Percentiles rank a stretch among this genome's conserved stretches.
phyloP scores from a whole-genome alignment of 2,329 filamentous ascomycete genomes.

The Fusarium sp. region DNA sequence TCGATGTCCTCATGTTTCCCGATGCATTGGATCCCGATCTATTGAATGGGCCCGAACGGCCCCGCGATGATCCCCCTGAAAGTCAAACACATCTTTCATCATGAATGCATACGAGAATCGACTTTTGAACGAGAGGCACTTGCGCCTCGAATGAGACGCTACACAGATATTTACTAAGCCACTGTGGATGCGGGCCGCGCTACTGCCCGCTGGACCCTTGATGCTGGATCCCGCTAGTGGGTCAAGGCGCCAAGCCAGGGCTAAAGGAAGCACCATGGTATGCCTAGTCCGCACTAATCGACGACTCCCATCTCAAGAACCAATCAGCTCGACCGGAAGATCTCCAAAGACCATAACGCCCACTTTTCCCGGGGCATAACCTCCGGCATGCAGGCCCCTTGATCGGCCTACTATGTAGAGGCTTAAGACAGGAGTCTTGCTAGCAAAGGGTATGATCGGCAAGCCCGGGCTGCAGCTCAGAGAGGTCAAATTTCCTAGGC shows the following conservation, averaged over 20 bases:
- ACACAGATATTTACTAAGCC: conserved; percentile 18
- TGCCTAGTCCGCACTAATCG: conserved; percentile 7
- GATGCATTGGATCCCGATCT: not conserved
- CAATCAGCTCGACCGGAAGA: conserved; percentile 7
- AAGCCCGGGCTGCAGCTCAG: too few species aligned
- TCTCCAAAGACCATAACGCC: not conserved
- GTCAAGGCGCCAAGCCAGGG: not conserved
- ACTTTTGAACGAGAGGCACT: not conserved
- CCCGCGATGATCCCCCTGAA: conserved; percentile 34
- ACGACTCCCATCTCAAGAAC: not conserved
- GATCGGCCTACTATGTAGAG: conserved; percentile 11
- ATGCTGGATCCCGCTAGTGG: conserved; percentile 20
- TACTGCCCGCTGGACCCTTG: conserved; percentile 36
- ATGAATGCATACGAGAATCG: conserved; percentile 19
- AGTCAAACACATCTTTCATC: conserved; percentile 13
- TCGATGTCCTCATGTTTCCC: conserved; percentile 1
- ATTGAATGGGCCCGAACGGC: conserved; percentile 1
- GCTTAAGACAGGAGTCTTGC: conserved; percentile 7
- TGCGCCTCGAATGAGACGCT: conserved; percentile 18
- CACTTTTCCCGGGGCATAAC: conserved; percentile 27
- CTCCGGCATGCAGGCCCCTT: conserved; percentile 12
- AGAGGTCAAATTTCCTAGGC: too few species aligned
- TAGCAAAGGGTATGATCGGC: too few species aligned
- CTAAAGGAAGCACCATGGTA: not conserved
- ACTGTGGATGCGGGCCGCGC: conserved; percentile 21